Evolutionary conservation across 2,329 filamentous ascomycete genomes (phyloP).

Genomic region (Trichoderma atroviride): DNA sequence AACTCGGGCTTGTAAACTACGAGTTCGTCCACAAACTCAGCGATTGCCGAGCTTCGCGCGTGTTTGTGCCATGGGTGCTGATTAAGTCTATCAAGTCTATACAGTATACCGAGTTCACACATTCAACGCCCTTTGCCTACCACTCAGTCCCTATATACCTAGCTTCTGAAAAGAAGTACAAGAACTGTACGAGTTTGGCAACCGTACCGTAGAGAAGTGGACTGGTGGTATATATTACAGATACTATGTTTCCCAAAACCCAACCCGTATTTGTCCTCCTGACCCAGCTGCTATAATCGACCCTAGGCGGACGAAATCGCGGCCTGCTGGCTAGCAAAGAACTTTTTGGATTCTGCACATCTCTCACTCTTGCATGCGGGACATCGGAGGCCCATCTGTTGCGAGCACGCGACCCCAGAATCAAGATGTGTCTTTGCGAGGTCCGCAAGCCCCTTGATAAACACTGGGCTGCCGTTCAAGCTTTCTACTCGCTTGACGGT

Average conservation of each 20-base stretch:
- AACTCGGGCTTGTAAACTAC: slow-evolving; percentile 1
- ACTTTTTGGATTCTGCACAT: slow-evolving; percentile 76
- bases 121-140: background rate
- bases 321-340: slow-evolving; percentile 55
- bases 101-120: background rate
- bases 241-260: background rate
- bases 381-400: slow-evolving; percentile 88
- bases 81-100: slow-evolving; percentile 14
- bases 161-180: background rate
- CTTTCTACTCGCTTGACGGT: slow-evolving; percentile 89
- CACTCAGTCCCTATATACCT: background rate
- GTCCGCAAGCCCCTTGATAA: slow-evolving; percentile 87
- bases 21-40: background rate
- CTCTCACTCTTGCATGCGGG: slow-evolving; percentile 90
- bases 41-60: slow-evolving; percentile 2
- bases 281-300: background rate
- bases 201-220: background rate
- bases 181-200: background rate
- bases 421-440: slow-evolving; percentile 80
- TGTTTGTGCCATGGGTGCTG: slow-evolving; percentile 5
- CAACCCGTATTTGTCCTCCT: background rate
- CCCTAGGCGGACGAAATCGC: background rate
- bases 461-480: slow-evolving; percentile 85
- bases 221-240: slow-evolving; percentile 7
- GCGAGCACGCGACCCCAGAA: slow-evolving; percentile 68